Evolutionary conservation across 805 yeast species (phyloP).

Genomic region (Henningerozyma blattae): DNA sequence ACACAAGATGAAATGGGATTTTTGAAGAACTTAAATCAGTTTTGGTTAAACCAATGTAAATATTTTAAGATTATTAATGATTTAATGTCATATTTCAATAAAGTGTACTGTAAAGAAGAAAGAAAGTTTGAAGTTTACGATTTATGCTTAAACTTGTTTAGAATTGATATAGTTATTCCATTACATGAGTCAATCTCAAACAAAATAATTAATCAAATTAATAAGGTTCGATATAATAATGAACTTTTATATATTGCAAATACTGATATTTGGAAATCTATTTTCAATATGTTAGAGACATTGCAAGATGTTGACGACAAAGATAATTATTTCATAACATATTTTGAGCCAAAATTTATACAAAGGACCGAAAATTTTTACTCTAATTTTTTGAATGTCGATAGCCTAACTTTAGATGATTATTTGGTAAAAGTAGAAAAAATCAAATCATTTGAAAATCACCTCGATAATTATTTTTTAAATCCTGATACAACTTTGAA

Average conservation of each 20-base stretch:
- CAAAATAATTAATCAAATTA: conserved; percentile 25
- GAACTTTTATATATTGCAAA: too few species aligned
- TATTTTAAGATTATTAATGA: conserved; percentile 74
- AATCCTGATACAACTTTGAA: conserved; percentile 15
- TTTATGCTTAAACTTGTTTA: conserved; percentile 56
- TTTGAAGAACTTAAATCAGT: conserved; percentile 24
- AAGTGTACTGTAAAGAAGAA: conserved; percentile 67
- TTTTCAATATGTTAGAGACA: conserved; percentile 61
- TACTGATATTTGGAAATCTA: conserved; percentile 44
- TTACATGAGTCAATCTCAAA: conserved; percentile 30
- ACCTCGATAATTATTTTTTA: conserved; percentile 14
- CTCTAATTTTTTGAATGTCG: conserved; percentile 32
- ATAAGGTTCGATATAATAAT: conserved; percentile 35
- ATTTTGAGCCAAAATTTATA: conserved; percentile 57
- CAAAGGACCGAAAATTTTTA: conserved; percentile 46
- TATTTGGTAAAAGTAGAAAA: conserved; percentile 41
- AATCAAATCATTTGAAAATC: conserved; percentile 51
- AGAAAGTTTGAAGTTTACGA: conserved; percentile 58
- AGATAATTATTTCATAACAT: conserved; percentile 50
- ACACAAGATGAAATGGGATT: conserved; percentile 22
- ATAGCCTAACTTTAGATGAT: conserved; percentile 36
- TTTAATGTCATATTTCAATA: conserved; percentile 74
- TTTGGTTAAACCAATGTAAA: conserved; percentile 62
- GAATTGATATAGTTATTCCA: conserved; percentile 43
- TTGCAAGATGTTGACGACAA: conserved; percentile 39